phyloP scores from a whole-genome alignment of 1,284 basidiomycete species.

The Irpex sp. region DNA sequence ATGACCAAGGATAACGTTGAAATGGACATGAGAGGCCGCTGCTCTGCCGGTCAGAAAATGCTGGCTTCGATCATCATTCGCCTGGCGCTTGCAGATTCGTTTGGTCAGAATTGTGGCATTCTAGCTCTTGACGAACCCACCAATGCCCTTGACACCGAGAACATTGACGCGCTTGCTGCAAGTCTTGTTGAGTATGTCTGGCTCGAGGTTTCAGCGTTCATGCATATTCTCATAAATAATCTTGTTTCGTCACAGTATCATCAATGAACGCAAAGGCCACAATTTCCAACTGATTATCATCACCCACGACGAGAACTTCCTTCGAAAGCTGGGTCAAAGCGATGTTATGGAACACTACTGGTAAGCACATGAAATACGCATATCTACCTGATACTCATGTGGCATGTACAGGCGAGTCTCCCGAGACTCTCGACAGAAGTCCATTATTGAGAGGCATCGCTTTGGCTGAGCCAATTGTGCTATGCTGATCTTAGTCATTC shows the following conservation, averaged over 20 bases:
- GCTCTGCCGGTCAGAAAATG: constrained; percentile 98
- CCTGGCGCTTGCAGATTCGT: constrained; percentile 96
- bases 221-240: neutral
- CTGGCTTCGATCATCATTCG: constrained; percentile 99
- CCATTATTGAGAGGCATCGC: constrained; percentile 65
- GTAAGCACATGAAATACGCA: constrained; percentile 40
- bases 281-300: constrained; percentile 99
- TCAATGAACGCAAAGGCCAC: constrained; percentile 85
- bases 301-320: constrained; percentile 92
- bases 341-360: constrained; percentile 93
- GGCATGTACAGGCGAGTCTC: constrained; percentile 47
- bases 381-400: constrained; percentile 6
- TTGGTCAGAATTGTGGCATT: constrained; percentile 97
- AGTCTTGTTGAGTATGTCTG: constrained; percentile 85
- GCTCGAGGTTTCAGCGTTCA: constrained; percentile 1
- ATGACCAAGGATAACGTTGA: constrained; percentile 99
- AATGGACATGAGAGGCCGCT: constrained; percentile 99
- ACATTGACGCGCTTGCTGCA: constrained; percentile 90
- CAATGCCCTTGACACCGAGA: constrained; percentile 95
- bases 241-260: constrained; percentile 59
- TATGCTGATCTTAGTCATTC: neutral
- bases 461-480: constrained; percentile 39
- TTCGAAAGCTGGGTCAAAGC: constrained; percentile 78
- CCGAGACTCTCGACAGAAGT: constrained; percentile 66
- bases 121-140: constrained; percentile 98